Base-by-base conservation (phyloP, 495 filamentous ascomycete genomes). In the Aspergillus asperescens region DNA sequence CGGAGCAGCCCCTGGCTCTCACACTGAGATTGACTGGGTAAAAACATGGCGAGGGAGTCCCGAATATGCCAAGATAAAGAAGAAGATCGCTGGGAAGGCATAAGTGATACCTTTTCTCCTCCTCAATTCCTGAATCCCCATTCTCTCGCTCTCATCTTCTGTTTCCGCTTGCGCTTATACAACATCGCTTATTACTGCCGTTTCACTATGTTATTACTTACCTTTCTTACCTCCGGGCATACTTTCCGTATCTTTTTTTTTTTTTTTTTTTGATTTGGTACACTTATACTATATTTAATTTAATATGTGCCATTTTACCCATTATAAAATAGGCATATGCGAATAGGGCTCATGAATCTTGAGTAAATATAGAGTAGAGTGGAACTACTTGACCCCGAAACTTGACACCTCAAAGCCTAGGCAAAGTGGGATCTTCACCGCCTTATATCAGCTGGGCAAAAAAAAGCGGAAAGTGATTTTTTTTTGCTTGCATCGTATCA, bases 1-100 rank as follows among this genome's bases (percentile, higher is more conserved):
- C 60, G 92, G 91, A 55, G 89, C 89, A 22, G 90, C 91, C 0
- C 90, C 91, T 8, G 89, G 88, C 47, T 83, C 82, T n/a, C 64
- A 77, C 52, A 86, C 81, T 48, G 80, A 87, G 34, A 80, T 86
- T 49, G 89, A 97, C 66, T 97, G 92, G 92, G 79, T 81, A 59
- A 64, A 85, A 40, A 74, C 83, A 13, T 97, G 91, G 91, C 82
- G 83, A 24, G 77, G 86, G 10, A 87, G 82, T 58, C 68, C 80
- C 24, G 91, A 96, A 68, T 83, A 83, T 60, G 60, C 69, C 34
- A 78, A 66, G 0, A 81, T 91, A 27, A 81, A 83, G 42, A 57
- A 57, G 55, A 60, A 55, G 38, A 41, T 29, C 22, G 55, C 60
- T 45, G 50, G 31, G 22, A 44, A 39, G 18, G 32, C 28, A 10